phyloP scores from a whole-genome alignment of 2,329 filamentous ascomycete species.

The Colletotrichum higginsianum region DNA sequence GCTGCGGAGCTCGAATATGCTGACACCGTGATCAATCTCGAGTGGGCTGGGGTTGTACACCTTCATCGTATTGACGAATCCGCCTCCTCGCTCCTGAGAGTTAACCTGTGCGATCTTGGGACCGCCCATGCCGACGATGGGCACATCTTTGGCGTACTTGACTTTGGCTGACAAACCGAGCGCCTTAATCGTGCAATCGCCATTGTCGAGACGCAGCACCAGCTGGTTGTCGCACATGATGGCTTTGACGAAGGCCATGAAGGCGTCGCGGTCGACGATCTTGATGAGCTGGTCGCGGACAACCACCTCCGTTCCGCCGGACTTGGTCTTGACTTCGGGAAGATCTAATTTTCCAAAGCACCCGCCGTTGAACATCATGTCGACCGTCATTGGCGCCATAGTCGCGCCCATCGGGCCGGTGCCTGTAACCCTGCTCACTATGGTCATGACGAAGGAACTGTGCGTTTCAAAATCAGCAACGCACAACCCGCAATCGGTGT shows the following conservation, averaged over 20 bases:
- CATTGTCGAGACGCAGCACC: constrained; percentile 49
- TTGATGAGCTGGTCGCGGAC: constrained; percentile 48
- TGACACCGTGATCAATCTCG: constrained; percentile 51
- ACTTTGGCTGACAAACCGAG: constrained; percentile 46
- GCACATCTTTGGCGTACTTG: constrained; percentile 49
- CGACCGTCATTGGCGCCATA: constrained; percentile 49
- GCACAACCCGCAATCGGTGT: neutral
- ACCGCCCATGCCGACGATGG: constrained; percentile 48
- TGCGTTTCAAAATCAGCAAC: constrained; percentile 5
- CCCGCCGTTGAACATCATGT: constrained; percentile 49
- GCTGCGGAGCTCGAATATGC: constrained; percentile 51
- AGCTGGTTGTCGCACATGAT: constrained; percentile 49
- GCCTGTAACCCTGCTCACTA: constrained; percentile 50
- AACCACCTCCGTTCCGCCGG: constrained; percentile 48
- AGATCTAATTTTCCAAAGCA: constrained; percentile 51
- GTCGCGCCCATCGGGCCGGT: constrained; percentile 51
- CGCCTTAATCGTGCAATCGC: constrained; percentile 47
- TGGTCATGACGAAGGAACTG: constrained; percentile 50
- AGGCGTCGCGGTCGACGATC: constrained; percentile 49
- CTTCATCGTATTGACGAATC: constrained; percentile 45
- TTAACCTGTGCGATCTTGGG: constrained; percentile 45
- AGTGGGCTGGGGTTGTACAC: constrained; percentile 51
- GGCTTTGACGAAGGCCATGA: constrained; percentile 50
- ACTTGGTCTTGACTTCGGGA: constrained; percentile 49
- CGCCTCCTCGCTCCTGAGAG: constrained; percentile 43